phyloP scores from a whole-genome alignment of 805 yeast species.

The Blastobotrys chiropterorum region DNA sequence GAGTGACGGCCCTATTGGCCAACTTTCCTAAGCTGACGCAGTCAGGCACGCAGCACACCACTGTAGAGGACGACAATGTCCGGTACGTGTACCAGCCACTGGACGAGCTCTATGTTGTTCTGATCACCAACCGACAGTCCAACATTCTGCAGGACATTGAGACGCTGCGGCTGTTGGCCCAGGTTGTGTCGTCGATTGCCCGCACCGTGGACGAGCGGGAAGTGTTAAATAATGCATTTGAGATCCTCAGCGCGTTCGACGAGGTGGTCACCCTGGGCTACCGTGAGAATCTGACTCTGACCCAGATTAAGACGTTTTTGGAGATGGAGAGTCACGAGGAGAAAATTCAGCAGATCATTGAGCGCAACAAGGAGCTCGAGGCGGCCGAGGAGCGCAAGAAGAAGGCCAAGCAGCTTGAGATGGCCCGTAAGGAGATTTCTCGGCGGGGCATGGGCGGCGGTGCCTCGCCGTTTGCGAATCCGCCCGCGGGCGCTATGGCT shows the following conservation, averaged over 20 bases:
- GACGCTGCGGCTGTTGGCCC: conserved; percentile 79
- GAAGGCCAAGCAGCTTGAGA: conserved; percentile 72
- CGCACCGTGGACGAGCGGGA: conserved; percentile 74
- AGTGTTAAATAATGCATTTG: conserved; percentile 78
- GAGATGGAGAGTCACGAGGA: conserved; percentile 99
- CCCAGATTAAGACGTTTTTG: conserved; percentile 82
- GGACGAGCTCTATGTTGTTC: conserved; percentile 85
- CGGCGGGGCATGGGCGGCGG: conserved; percentile 25
- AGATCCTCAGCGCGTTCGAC: conserved; percentile 85
- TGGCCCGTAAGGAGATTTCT: conserved; percentile 47
- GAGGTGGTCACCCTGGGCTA: conserved; percentile 88
- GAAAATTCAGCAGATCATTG: conserved; percentile 96
- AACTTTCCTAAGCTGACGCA: conserved; percentile 77
- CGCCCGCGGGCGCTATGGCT: conserved; percentile 4
- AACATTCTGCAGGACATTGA: conserved; percentile 92
- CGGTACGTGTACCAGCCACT: conserved; percentile 94
- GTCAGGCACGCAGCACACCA: conserved; percentile 76
- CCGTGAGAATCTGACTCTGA: conserved; percentile 73
- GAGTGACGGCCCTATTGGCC: conserved; percentile 79
- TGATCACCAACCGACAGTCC: conserved; percentile 84
- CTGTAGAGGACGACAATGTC: conserved; percentile 85
- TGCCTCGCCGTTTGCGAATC: conserved; percentile 6
- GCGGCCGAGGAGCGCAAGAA: conserved; percentile 95
- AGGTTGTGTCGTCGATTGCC: conserved; percentile 69
- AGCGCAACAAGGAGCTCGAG: conserved; percentile 91